Evolutionary conservation across 768 basidiomycete species (phyloP), one percentile per base, ranked within the genome.

Genomic region (Clavulina sp.): DNA sequence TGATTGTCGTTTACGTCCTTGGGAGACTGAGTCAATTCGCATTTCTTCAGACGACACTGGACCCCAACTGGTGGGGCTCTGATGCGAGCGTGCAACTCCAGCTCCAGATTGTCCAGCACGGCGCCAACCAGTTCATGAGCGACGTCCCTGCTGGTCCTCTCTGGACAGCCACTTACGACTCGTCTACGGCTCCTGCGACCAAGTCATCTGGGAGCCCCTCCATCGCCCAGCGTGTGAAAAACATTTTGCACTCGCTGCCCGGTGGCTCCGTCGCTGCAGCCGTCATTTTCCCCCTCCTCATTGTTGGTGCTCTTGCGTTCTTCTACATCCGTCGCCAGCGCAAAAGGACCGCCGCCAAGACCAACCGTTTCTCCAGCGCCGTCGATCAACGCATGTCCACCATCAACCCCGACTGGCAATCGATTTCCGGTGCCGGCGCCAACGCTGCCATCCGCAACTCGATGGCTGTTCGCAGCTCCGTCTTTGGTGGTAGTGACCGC

Each of bases 61-160:
- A 58, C n/a, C 66, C 66, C 0, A 59, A 55, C 46, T 68, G 65
- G 65, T 68, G 66, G 66, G 64, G 64, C 53, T 55, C 54, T 34
- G 64, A 63, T 18, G 49, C 58, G 18, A 58, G 59, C 36, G 64
- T 63, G 13, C 40, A 56, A n/a, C 59, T 68, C 21, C 61, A 68
- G 41, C 54, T 65, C 38, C 54, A 41, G 38, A 62, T 68, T 57
- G 55, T 63, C 49, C 57, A 62, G 21, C 43, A 55, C 28, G 63
- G 62, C 33, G 52, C 51, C 4, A 52, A 53, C 9, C 46, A 51
- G 2, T 65, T 56, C 52, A 49, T 61, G 26, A 60, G 62, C n/a
- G 33, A 46, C 33, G 48, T 55, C 16, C 59, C 64, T 24, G 51
- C 62, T 23, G 66, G 65, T 29, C 66, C 66, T 2, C 52, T 63